Conservation (phyloP, 345 rosid species). For the Aquilaria malaccensis region DNA sequence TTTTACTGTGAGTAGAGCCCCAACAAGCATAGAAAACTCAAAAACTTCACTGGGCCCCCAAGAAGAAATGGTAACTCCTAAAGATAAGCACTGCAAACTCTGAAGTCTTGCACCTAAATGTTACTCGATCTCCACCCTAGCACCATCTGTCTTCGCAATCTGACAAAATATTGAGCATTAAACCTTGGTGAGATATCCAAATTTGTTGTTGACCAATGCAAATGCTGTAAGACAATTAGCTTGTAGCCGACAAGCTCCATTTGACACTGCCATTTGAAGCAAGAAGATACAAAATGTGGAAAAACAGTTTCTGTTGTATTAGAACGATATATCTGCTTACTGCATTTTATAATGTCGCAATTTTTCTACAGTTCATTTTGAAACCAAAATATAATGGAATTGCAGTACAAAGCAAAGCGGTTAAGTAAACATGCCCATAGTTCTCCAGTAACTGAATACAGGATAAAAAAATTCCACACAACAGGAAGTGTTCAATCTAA, state of each 20-base stretch:
- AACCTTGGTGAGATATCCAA: neutral
- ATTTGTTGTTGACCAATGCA: neutral
- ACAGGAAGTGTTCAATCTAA: neutral
- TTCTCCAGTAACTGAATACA: no score
- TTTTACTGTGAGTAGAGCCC: no score
- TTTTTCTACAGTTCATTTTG: no score
- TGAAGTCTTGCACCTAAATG: neutral
- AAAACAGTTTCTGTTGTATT: neutral
- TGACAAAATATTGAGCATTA: slow-evolving; percentile 18
- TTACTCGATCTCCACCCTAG: slow-evolving; percentile 31
- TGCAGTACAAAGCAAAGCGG: no score
- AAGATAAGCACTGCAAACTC: neutral
- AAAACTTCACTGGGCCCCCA: no score
- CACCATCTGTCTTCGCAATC: slow-evolving; percentile 53
- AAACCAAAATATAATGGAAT: no score
- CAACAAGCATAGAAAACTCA: no score
- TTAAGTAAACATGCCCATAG: no score
- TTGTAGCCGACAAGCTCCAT: no score
- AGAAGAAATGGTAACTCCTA: no score
- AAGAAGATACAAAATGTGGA: neutral
- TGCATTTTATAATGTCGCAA: neutral
- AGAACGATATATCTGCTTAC: neutral
- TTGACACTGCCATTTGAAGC: neutral
- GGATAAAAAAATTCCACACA: neutral
- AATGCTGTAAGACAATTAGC: neutral